These are phyloP conservation scores for Penicillium sp. DNA, from an alignment of 2,329 filamentous ascomycete genomes.

Conservation along the genomic window DNA sequence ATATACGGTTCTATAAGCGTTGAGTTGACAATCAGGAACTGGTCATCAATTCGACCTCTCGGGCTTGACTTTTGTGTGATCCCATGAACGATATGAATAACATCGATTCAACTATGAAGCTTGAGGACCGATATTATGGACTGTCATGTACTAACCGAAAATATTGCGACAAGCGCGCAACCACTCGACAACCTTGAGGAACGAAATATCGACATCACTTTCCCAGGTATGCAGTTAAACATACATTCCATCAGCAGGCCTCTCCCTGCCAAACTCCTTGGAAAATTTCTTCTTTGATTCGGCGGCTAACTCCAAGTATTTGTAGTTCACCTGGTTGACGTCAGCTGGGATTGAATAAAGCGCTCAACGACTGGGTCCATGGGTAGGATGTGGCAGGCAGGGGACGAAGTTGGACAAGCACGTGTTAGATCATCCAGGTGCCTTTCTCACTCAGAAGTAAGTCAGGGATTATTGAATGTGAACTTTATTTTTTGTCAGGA, in stretches of 20 bases:
- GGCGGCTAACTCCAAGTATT: not conserved
- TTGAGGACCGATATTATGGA: conserved; percentile 4
- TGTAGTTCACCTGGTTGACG: not conserved
- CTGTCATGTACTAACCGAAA: conserved; percentile 6
- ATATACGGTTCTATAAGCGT: not conserved
- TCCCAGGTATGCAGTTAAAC: not conserved
- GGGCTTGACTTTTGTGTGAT: conserved; percentile 3
- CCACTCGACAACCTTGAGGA: conserved; percentile 10
- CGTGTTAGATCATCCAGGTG: no score
- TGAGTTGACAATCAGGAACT: conserved; percentile 1
- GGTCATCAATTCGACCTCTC: conserved; percentile 2
- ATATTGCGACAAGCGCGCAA: no score
- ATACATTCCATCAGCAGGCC: not conserved
- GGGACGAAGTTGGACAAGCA: no score
- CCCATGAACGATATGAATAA: not conserved
- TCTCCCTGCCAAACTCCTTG: not conserved
- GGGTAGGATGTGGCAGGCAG: no score
- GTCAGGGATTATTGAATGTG: no score
- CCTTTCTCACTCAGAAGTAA: no score
- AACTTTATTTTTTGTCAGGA: no score
- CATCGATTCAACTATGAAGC: conserved; percentile 6
- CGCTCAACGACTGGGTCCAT: no score
- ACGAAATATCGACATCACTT: not conserved
- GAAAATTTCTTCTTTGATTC: not conserved
- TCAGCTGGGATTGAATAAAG: no score